Evolutionary conservation across 768 basidiomycete species (phyloP).

Genomic region (Hydnomerulius pinastri): DNA sequence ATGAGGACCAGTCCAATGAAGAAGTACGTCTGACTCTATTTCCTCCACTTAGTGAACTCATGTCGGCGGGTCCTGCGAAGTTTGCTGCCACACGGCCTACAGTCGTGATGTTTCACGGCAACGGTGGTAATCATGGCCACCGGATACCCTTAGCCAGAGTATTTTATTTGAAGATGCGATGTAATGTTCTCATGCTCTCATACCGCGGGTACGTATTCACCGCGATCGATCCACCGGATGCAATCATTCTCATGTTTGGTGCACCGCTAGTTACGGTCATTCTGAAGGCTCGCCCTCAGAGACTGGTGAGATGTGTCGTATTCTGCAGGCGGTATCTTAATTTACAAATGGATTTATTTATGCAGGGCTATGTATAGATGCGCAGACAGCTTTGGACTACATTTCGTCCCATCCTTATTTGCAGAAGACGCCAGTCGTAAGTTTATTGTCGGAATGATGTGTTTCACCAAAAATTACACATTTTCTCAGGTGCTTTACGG

Average conservation of each 20-base stretch:
- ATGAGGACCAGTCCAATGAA: constrained; percentile 50
- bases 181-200: constrained; percentile 93
- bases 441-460: constrained; percentile 17
- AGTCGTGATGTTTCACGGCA: constrained; percentile 92
- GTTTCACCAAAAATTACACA: not conserved
- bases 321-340: not conserved
- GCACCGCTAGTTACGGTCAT: constrained; percentile 68
- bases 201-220: constrained; percentile 74
- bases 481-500: constrained; percentile 67
- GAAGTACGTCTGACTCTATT: constrained; percentile 45
- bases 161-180: constrained; percentile 81
- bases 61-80: constrained; percentile 18
- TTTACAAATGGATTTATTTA: not conserved
- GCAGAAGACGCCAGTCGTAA: constrained; percentile 66
- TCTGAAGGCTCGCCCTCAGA: constrained; percentile 89
- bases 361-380: constrained; percentile 77
- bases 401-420: constrained; percentile 63
- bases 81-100: constrained; percentile 68
- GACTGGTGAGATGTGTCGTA: constrained; percentile 50
- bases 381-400: constrained; percentile 81
- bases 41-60: not conserved
- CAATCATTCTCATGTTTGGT: not conserved
- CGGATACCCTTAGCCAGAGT: constrained; percentile 84
- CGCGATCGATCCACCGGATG: not conserved
- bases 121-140: constrained; percentile 86